Conservation (phyloP, 2,329 filamentous ascomycete genomes). For the Passalora sequoiae region DNA sequence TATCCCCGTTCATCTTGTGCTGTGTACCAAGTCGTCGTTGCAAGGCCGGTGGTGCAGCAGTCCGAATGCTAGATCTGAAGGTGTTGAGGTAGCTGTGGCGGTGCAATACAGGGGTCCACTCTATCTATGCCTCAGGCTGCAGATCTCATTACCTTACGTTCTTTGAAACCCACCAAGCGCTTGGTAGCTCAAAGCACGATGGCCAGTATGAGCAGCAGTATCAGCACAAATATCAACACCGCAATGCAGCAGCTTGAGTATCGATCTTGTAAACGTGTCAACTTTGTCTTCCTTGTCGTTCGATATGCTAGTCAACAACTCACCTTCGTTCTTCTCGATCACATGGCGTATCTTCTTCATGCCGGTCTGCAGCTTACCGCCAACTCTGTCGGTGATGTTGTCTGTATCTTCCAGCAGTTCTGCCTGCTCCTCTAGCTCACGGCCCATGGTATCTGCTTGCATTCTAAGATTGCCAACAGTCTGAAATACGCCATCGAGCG, state of each 20-base stretch:
- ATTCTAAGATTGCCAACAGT: slow-evolving; percentile 86
- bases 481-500: slow-evolving; percentile 84
- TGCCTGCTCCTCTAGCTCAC: slow-evolving; percentile 90
- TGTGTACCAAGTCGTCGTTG: background rate
- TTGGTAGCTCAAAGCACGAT: slow-evolving; percentile 57
- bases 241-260: slow-evolving; percentile 87
- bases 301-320: slow-evolving; percentile 33
- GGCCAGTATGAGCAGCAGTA: slow-evolving; percentile 77
- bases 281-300: slow-evolving; percentile 10
- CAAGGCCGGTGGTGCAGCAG: too few relatives aligned
- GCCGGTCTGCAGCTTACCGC: slow-evolving; percentile 76
- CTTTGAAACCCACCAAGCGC: too few relatives aligned
- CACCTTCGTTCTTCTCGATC: slow-evolving; percentile 85
- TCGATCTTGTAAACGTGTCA: slow-evolving; percentile 45
- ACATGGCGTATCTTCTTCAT: slow-evolving; percentile 82
- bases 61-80: too few relatives aligned
- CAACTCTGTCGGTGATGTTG: slow-evolving; percentile 76
- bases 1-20: slow-evolving; percentile 31
- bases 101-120: slow-evolving; percentile 4
- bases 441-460: slow-evolving; percentile 92
- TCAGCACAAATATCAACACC: slow-evolving; percentile 79
- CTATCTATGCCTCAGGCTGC: background rate
- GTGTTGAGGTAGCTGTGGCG: too few relatives aligned
- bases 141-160: too few relatives aligned
- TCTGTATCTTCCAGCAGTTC: slow-evolving; percentile 86